phyloP scores from a whole-genome alignment of 176 grass and related monocot genomes.

The Avena eriantha region DNA sequence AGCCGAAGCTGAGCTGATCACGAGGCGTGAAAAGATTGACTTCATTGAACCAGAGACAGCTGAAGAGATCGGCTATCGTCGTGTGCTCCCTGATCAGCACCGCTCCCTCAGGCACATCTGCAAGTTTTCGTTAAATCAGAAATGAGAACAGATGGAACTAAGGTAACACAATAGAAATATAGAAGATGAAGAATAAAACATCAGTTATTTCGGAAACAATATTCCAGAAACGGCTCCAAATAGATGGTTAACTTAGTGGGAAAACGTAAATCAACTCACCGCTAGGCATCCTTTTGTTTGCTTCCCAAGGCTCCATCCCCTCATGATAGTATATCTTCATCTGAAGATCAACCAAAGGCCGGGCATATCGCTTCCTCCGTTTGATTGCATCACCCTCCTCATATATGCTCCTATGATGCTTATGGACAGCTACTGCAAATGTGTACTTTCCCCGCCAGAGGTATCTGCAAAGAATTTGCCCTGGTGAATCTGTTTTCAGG shows the following conservation, averaged over 20 bases:
- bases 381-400: slow-evolving; percentile 98
- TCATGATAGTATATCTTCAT: slow-evolving; percentile 96
- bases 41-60: slow-evolving; percentile 99
- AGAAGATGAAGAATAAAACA: not conserved
- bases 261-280: slow-evolving; percentile 54
- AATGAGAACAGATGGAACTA: not conserved
- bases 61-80: slow-evolving; percentile 71
- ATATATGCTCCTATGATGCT: slow-evolving; percentile 94
- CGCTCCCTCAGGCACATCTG: slow-evolving; percentile 93
- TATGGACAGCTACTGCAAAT: slow-evolving; percentile 91
- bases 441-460: slow-evolving; percentile 88
- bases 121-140: slow-evolving; percentile 29
- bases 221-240: not conserved
- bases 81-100: slow-evolving; percentile 97
- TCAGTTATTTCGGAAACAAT: not conserved
- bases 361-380: slow-evolving; percentile 87
- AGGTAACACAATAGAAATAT: not conserved
- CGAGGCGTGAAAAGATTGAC: slow-evolving; percentile 95
- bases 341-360: slow-evolving; percentile 93
- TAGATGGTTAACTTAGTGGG: not conserved
- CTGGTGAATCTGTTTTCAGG: slow-evolving; percentile 31
- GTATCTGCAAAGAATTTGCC: slow-evolving; percentile 58
- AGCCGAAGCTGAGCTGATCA: slow-evolving; percentile 98
- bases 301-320: slow-evolving; percentile 85
- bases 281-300: slow-evolving; percentile 63